Conservation (phyloP, 805 yeast species). For the Lachancea sp. region DNA sequence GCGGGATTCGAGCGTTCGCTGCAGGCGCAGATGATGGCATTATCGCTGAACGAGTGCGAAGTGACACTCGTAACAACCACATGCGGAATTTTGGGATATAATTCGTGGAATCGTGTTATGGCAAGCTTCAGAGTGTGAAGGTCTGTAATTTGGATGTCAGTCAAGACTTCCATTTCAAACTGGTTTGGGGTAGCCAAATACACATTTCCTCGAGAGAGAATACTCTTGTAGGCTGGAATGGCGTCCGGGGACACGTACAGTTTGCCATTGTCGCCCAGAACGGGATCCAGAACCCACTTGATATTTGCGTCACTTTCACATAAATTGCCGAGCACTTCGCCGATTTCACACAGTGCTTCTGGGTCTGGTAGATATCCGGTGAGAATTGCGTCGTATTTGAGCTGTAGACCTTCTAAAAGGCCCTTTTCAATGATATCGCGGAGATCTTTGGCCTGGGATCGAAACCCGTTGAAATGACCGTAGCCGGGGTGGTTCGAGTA, state of each 20-base stretch:
- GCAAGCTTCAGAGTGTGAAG: constrained; percentile 36
- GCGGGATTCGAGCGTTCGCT: constrained; percentile 29
- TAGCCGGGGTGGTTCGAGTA: constrained; percentile 92
- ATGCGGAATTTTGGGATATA: constrained; percentile 42
- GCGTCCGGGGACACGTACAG: constrained; percentile 63
- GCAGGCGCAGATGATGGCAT: constrained; percentile 13
- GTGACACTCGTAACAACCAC: constrained; percentile 55
- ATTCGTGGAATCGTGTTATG: constrained; percentile 36
- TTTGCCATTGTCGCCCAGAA: constrained; percentile 83
- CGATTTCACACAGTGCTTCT: constrained; percentile 47
- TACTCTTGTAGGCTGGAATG: constrained; percentile 44
- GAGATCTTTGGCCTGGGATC: constrained; percentile 42
- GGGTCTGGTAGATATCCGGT: constrained; percentile 76
- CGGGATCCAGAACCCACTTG: constrained; percentile 79
- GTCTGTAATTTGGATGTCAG: constrained; percentile 39
- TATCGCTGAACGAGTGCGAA: background rate
- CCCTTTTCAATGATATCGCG: constrained; percentile 47
- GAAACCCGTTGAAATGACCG: constrained; percentile 56
- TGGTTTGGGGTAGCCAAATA: constrained; percentile 65
- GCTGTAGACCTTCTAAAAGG: constrained; percentile 39
- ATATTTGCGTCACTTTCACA: constrained; percentile 27
- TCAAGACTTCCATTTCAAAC: constrained; percentile 60
- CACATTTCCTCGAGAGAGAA: constrained; percentile 41
- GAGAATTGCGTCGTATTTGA: constrained; percentile 57
- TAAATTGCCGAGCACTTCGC: constrained; percentile 34